These are phyloP conservation scores for Parathielavia hyrcaniae DNA, from an alignment of 495 filamentous ascomycete genomes.

Conservation along the genomic window DNA sequence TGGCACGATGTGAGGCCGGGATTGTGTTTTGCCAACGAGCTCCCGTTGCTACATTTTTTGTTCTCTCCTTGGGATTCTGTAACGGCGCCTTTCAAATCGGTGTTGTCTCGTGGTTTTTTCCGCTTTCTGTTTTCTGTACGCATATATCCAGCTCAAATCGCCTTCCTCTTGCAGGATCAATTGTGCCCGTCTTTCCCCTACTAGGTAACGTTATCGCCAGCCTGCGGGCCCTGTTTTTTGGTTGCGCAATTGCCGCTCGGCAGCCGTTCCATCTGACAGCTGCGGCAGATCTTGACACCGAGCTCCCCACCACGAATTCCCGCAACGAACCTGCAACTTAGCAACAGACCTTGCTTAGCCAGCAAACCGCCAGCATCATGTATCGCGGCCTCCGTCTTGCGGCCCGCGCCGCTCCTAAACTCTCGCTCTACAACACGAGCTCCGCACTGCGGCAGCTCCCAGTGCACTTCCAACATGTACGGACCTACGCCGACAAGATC, in stretches of 20 bases:
- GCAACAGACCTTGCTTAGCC: not conserved
- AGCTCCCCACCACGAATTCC: conserved; percentile 12
- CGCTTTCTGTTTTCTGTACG: conserved; percentile 7
- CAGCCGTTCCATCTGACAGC: not conserved
- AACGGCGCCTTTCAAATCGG: conserved; percentile 5
- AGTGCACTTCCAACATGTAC: conserved; percentile 46
- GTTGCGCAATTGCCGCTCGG: conserved; percentile 8
- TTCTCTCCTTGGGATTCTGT: conserved; percentile 2
- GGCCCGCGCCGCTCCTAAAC: conserved; percentile 40
- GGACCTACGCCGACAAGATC: conserved; percentile 63
- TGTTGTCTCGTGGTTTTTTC: conserved; percentile 5
- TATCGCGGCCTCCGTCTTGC: conserved; percentile 46
- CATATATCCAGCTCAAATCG: not conserved
- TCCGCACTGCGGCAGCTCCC: conserved; percentile 42
- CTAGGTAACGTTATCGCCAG: too few relatives aligned
- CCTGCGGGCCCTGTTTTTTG: not conserved
- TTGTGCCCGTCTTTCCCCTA: not conserved
- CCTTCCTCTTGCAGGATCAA: conserved; percentile 1
- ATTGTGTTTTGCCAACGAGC: conserved; percentile 16
- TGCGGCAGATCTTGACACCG: conserved; percentile 16
- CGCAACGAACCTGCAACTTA: conserved; percentile 3
- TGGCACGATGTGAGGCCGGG: conserved; percentile 11
- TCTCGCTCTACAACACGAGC: conserved; percentile 27
- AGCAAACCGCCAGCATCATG: conserved; percentile 37
- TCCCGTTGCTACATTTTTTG: conserved; percentile 19